These are phyloP conservation scores for Lepiota venenata DNA, from an alignment of 768 basidiomycete species.

Conservation along the genomic window DNA sequence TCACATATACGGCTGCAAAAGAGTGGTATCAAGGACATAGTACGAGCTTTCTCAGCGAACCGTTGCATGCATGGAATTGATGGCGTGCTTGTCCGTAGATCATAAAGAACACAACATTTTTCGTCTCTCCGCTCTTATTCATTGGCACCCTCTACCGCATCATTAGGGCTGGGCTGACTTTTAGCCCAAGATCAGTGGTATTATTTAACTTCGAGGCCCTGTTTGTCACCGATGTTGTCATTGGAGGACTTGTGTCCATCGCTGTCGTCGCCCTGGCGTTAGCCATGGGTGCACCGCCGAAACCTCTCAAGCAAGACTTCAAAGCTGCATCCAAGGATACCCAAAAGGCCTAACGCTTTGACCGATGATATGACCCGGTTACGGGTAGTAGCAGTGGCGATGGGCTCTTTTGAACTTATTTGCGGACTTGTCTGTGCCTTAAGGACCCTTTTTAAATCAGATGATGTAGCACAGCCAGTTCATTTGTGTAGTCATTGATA, in stretches of 20 bases:
- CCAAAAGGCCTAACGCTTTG: no score
- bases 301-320: neutral
- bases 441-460: no score
- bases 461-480: no score
- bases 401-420: no score
- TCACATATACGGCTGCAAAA: neutral
- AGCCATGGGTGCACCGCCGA: slow-evolving; percentile 5
- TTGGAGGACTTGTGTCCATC: neutral
- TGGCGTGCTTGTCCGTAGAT: neutral
- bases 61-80: neutral
- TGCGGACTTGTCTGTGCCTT: no score
- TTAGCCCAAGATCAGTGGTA: neutral
- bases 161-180: neutral
- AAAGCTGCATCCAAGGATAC: neutral
- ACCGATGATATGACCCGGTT: no score
- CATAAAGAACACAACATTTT: neutral
- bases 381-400: no score
- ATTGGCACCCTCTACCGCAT: neutral
- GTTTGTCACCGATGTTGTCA: neutral
- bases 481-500: no score
- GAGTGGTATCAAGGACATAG: no score
- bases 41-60: no score
- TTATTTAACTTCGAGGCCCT: neutral
- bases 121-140: neutral
- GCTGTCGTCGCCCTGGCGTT: neutral